These are phyloP conservation scores for Pyracantha coccinea DNA, from an alignment of 331 rosid species.

Conservation along the genomic window DNA sequence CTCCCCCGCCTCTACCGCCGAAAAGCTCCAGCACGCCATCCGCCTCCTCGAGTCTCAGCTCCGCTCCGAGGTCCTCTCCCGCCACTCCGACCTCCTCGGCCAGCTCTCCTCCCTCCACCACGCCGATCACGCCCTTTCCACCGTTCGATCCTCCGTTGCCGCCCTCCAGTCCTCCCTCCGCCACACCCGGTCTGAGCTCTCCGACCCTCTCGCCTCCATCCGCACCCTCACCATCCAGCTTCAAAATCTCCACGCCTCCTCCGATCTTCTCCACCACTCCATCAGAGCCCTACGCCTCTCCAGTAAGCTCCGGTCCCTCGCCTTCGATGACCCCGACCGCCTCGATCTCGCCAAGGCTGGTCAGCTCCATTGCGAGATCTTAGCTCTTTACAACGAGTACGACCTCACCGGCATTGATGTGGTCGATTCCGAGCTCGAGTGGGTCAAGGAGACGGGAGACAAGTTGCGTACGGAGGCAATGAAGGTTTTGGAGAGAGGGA, in stretches of 20 bases:
- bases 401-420: conserved; percentile 66
- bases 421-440: conserved; percentile 67
- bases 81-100: conserved; percentile 79
- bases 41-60: conserved; percentile 94
- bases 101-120: conserved; percentile 92
- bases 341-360: conserved; percentile 95
- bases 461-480: conserved; percentile 66
- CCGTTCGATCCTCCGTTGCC: conserved; percentile 70
- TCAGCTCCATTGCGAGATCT: conserved; percentile 75
- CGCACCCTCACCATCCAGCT: conserved; percentile 59
- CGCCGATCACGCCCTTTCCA: conserved; percentile 78
- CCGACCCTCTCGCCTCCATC: conserved; percentile 65
- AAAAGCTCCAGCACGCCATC: conserved; percentile 83
- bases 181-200: conserved; percentile 82
- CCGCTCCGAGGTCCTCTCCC: conserved; percentile 90
- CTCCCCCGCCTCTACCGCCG: conserved; percentile 96
- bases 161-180: conserved; percentile 88
- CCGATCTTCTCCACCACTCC: conserved; percentile 77
- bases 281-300: conserved; percentile 79
- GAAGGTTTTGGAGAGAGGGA: conserved; percentile 77
- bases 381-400: conserved; percentile 59
- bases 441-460: conserved; percentile 80
- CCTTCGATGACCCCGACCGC: conserved; percentile 55
- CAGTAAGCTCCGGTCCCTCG: conserved; percentile 74
- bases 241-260: conserved; percentile 65